Evolutionary conservation across 2,329 filamentous ascomycete genomes (phyloP), one percentile per base, ranked within the genome.

Genomic region (Claviceps paspali): DNA sequence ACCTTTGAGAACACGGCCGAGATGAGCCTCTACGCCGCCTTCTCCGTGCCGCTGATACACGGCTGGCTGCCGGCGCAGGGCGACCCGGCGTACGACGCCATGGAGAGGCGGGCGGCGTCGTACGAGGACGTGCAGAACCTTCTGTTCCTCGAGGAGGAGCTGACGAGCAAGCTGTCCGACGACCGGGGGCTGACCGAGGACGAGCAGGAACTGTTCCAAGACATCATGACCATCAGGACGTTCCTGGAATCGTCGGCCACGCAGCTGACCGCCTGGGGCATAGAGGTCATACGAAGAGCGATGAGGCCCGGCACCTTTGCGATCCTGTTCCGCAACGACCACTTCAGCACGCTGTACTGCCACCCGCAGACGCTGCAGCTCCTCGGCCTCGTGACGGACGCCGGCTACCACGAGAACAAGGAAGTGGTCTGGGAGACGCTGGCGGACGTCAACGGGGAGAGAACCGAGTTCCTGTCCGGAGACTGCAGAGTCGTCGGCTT

Each of bases 371-470:
- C 79, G 1, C 67, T 75, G 29, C 71, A 82, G 45, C 67, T 96
- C 1, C 73, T 88, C 44, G 85, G 82, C 0, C 63, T 98, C 3
- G 86, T 98, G 11, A 96, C 91, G 0, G 91, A 98, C 53, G 82
- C 85, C 19, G 91, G 91, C 1, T 98, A 93, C 51, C 78, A 81
- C 9, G 73, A 69, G 8, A 85, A 95, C 47, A 80, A 86, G 12
- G 88, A 96, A 53, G 77, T 98, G 10, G 84, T 98, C 0, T 98
- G 91, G 91, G 91, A 98, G 58, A 91, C 81, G 8, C 66, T 98
- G 2, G 79, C 82, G 1, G 88, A 96, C 49, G 79, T 94, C 17
- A 91, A 79, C 36, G 91, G 91, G 6, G 79, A 82, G 49, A 73
- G 73, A 11, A 78, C 83, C 2, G 82, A 87, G 52, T 85, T 92